Percentiles rank a stretch among this genome's conserved stretches.
These are phyloP conservation scores for Trichoderma atrobrunneum DNA, from an alignment of 2,329 filamentous ascomycete genomes.

Conservation along the genomic window DNA sequence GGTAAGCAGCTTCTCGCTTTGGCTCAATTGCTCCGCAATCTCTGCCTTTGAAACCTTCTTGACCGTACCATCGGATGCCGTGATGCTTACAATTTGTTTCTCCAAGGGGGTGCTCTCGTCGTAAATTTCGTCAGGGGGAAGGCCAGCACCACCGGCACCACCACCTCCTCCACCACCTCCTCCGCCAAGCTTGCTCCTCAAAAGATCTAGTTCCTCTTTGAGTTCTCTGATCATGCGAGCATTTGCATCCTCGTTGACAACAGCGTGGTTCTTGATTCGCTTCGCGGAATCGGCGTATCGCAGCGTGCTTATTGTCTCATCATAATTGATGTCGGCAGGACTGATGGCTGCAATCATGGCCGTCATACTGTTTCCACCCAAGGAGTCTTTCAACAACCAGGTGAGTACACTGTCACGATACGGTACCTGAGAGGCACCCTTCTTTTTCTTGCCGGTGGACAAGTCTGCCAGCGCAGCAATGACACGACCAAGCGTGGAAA, in stretches of 20 bases:
- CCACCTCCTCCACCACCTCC: constrained; percentile 49
- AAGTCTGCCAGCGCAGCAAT: constrained; percentile 93
- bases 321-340: constrained; percentile 97
- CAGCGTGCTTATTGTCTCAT: constrained; percentile 92
- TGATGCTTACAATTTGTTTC: constrained; percentile 94
- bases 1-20: constrained; percentile 92
- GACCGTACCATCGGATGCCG: constrained; percentile 74
- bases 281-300: constrained; percentile 97
- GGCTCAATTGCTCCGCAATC: constrained; percentile 92
- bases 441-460: constrained; percentile 80
- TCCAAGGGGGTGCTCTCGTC: constrained; percentile 89
- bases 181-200: constrained; percentile 80
- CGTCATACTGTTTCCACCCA: constrained; percentile 98
- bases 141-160: constrained; percentile 42
- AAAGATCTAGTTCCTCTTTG: constrained; percentile 85
- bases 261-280: constrained; percentile 99
- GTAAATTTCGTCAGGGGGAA: constrained; percentile 76
- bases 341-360: constrained; percentile 99
- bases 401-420: constrained; percentile 97
- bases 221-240: constrained; percentile 97
- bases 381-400: constrained; percentile 93
- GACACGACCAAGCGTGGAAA: constrained; percentile 94
- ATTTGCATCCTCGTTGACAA: constrained; percentile 98
- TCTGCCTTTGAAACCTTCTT: constrained; percentile 98
- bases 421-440: constrained; percentile 72